Conservation (phyloP, 2,329 filamentous ascomycete species). For the Chaetomium globosum region DNA sequence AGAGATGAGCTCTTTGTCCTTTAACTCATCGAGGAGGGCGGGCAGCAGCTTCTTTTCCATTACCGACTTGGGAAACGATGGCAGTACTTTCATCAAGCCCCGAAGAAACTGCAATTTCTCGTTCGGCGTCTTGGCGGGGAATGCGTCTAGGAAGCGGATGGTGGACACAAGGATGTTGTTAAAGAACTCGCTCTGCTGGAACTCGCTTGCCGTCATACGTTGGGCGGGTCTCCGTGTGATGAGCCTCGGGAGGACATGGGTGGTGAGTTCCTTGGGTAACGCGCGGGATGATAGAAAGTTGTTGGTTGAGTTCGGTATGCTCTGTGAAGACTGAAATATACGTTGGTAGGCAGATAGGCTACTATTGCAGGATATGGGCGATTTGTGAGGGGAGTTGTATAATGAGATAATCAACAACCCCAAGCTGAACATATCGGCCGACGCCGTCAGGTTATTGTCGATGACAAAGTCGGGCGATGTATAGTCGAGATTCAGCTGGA, state of each 20-base stretch:
- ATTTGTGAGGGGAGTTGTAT: conserved; percentile 91
- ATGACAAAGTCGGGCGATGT: conserved; percentile 93
- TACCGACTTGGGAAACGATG: conserved; percentile 89
- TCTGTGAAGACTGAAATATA: conserved; percentile 75
- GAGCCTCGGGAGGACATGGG: conserved; percentile 77
- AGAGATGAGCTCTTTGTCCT: conserved; percentile 84
- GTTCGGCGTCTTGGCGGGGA: conserved; percentile 86
- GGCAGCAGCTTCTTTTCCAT: conserved; percentile 93
- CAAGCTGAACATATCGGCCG: conserved; percentile 91
- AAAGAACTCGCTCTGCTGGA: conserved; percentile 94
- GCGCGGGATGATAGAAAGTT: conserved; percentile 80
- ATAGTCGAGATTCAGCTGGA: conserved; percentile 91
- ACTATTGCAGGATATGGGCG: conserved; percentile 79
- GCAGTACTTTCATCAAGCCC: conserved; percentile 81
- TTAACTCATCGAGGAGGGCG: conserved; percentile 86
- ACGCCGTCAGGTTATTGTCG: conserved; percentile 80
- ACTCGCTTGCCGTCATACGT: conserved; percentile 83
- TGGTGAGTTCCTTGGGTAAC: conserved; percentile 75
- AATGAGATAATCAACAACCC: conserved; percentile 85
- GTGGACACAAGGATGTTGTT: conserved; percentile 96
- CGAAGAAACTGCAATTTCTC: conserved; percentile 93
- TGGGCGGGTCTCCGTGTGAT: conserved; percentile 87
- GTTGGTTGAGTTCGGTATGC: conserved; percentile 77
- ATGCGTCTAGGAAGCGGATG: conserved; percentile 87
- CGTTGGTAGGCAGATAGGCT: conserved; percentile 85